Evolutionary conservation across 192 early-diverging fungal genomes (phyloP).

Genomic region (Mortierella claussenii): DNA sequence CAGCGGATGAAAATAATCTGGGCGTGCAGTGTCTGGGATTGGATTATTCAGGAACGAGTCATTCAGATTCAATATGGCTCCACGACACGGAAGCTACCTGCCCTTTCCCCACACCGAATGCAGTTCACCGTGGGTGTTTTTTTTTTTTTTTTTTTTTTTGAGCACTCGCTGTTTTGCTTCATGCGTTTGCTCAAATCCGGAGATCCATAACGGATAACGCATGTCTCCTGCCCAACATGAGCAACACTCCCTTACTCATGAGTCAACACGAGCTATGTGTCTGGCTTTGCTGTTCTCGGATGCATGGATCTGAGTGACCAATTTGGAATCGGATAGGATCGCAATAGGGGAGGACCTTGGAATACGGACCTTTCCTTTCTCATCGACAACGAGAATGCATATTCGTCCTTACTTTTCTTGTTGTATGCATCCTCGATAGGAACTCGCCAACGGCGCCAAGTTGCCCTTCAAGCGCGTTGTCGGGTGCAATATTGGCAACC

Average conservation of each 20-base stretch:
- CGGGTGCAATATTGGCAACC: conserved; percentile 59
- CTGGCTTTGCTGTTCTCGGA: too few relatives aligned
- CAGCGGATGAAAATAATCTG: background rate
- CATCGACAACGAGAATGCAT: background rate
- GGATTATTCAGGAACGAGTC: background rate
- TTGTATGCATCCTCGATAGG: conserved; percentile 16
- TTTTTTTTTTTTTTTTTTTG: background rate
- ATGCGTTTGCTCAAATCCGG: background rate
- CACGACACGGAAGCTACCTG: too few relatives aligned
- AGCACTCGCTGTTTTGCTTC: too few relatives aligned
- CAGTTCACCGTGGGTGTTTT: background rate
- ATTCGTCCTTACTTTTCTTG: background rate
- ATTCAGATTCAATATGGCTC: too few relatives aligned
- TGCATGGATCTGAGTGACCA: too few relatives aligned
- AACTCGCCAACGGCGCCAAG: conserved; percentile 51
- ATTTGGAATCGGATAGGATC: too few relatives aligned
- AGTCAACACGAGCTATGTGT: too few relatives aligned
- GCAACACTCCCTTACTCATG: too few relatives aligned
- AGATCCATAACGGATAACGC: background rate
- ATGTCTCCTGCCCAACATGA: background rate
- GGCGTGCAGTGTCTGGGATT: background rate
- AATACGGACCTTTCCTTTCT: background rate
- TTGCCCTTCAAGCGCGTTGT: conserved; percentile 51
- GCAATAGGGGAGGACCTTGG: too few relatives aligned
- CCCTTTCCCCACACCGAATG: too few relatives aligned